A percentile compares a stretch with the other conserved stretches of the same genome.
phyloP scores from a whole-genome alignment of 768 basidiomycete species.

The Mycena chlorophos region DNA sequence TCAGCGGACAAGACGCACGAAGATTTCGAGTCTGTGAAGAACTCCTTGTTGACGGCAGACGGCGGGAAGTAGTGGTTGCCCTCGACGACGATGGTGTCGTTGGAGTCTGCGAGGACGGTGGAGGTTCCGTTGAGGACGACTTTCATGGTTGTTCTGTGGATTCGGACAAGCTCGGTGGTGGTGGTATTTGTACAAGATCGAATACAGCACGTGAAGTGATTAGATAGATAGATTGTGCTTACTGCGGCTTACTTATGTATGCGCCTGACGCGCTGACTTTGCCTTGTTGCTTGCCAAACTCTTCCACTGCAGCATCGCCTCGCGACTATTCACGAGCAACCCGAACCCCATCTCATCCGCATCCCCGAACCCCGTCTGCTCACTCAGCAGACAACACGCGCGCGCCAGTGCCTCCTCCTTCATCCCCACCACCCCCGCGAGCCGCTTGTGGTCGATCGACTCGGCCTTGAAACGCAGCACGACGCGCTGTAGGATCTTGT shows the following conservation, averaged over 20 bases:
- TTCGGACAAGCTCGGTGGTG: neutral
- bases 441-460: conserved; percentile 33
- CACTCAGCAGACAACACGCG: conserved; percentile 45
- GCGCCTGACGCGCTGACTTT: neutral
- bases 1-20: conserved; percentile 36
- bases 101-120: conserved; percentile 56
- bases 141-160: conserved; percentile 38
- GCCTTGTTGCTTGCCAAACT: conserved; percentile 31
- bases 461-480: conserved; percentile 43
- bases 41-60: conserved; percentile 43
- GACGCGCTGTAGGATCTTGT: conserved; percentile 38
- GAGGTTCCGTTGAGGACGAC: conserved; percentile 54
- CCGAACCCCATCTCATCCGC: conserved; percentile 43
- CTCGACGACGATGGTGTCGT: conserved; percentile 57
- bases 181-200: conserved; percentile 1
- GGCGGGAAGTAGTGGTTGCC: conserved; percentile 78
- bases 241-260: neutral
- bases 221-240: neutral
- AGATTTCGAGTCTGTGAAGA: conserved; percentile 54
- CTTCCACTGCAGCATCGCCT: conserved; percentile 43
- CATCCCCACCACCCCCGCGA: conserved; percentile 36
- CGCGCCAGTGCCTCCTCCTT: conserved; percentile 41
- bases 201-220: neutral
- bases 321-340: conserved; percentile 39
- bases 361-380: conserved; percentile 48